Evolutionary conservation across 164 flowering plant genomes (phyloP).

Genomic region (Dillenia turbinata): DNA sequence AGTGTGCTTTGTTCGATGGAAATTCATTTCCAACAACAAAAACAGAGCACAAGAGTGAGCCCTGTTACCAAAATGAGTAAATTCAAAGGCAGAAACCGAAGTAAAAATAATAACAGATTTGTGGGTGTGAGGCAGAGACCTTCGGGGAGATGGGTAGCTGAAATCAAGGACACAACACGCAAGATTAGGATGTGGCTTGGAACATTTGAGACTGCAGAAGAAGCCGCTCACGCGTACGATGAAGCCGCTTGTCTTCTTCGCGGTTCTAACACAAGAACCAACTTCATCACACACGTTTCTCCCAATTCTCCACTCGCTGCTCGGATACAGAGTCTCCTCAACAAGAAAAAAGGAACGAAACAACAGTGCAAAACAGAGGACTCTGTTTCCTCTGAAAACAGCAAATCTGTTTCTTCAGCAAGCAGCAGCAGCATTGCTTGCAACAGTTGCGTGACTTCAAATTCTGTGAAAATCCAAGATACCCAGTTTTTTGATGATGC

Average conservation of each 20-base stretch:
- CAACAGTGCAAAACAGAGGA: slow-evolving; percentile 2
- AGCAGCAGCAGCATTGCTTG: neutral
- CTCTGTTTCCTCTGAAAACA: slow-evolving; percentile 4
- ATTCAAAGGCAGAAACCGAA: slow-evolving; percentile 37
- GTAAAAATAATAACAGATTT: slow-evolving; percentile 40
- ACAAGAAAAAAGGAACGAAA: slow-evolving; percentile 33
- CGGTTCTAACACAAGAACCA: slow-evolving; percentile 76
- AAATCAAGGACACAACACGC: slow-evolving; percentile 82
- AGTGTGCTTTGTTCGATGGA: slow-evolving; percentile 33
- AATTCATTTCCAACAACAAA: slow-evolving; percentile 42
- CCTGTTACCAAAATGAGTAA: slow-evolving; percentile 27
- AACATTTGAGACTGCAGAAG: slow-evolving; percentile 81
- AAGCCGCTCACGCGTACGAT: slow-evolving; percentile 81
- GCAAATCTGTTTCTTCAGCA: slow-evolving; percentile 1
- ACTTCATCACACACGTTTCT: slow-evolving; percentile 62
- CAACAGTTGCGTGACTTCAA: slow-evolving; percentile 2
- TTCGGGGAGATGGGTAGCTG: slow-evolving; percentile 91
- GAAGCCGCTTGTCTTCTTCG: slow-evolving; percentile 92
- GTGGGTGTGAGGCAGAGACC: slow-evolving; percentile 86
- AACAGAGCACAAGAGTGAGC: slow-evolving; percentile 13
- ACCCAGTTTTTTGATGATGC: slow-evolving; percentile 40
- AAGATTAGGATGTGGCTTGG: slow-evolving; percentile 95
- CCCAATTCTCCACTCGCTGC: slow-evolving; percentile 64
- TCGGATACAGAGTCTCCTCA: slow-evolving; percentile 60
- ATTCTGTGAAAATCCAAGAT: slow-evolving; percentile 9